These are phyloP conservation scores for Aspergillus jensenii DNA, from an alignment of 2,329 filamentous ascomycete genomes.

Conservation along the genomic window DNA sequence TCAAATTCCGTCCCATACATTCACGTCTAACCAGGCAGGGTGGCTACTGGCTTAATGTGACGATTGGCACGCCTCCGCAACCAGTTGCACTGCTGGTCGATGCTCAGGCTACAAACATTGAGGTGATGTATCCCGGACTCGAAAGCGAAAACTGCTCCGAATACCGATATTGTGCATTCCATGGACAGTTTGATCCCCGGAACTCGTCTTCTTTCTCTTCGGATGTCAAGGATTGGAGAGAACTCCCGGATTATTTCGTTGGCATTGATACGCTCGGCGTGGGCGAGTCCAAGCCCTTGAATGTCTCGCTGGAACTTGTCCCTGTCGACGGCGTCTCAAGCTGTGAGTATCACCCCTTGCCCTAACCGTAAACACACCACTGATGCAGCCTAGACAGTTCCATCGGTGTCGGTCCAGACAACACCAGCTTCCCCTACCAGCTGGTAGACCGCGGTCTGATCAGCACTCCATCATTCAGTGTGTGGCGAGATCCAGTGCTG, in stretches of 20 bases:
- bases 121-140: not conserved
- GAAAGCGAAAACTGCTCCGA: not conserved
- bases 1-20: not conserved
- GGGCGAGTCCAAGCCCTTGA: not conserved
- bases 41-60: constrained; percentile 4
- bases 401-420: not conserved
- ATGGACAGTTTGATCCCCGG: not conserved
- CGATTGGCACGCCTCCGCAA: constrained; percentile 6
- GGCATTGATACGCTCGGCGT: not conserved
- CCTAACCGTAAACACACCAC: not conserved
- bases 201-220: constrained; percentile 3
- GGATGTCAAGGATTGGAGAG: not conserved
- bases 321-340: not conserved
- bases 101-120: not conserved
- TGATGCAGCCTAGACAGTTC: not conserved
- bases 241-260: not conserved
- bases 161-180: not conserved
- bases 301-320: not conserved
- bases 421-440: constrained; percentile 5
- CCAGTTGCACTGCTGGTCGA: constrained; percentile 1
- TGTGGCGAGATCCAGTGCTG: not conserved
- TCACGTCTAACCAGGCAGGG: not conserved
- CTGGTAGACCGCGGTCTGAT: constrained; percentile 3
- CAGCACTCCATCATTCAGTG: constrained; percentile 6
- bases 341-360: not conserved